A percentile compares a stretch with the other conserved stretches of the same genome.
Conservation (phyloP, 495 filamentous ascomycete species). For the Ramalina peruviana region DNA sequence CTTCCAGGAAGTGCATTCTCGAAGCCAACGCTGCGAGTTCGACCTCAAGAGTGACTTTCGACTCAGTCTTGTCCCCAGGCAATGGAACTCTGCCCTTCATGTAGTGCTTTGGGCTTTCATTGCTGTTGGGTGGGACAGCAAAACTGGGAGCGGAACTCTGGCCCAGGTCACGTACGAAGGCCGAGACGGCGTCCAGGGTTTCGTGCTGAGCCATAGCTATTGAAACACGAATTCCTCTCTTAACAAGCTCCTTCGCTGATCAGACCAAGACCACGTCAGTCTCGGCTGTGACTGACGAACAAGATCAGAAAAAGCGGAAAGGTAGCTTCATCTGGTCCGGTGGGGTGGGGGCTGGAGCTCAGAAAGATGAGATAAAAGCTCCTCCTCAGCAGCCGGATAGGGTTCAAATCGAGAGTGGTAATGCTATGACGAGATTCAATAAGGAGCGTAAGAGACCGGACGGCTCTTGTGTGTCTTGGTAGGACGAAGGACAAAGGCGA, state of each 20-base stretch:
- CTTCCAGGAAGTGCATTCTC: conserved; percentile 56
- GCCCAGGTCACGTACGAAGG: conserved; percentile 50
- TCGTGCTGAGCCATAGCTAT: conserved; percentile 32
- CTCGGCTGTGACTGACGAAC: too few species aligned
- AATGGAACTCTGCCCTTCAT: conserved; percentile 39
- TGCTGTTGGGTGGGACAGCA: conserved; percentile 26
- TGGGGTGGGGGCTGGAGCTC: too few species aligned
- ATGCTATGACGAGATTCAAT: too few species aligned
- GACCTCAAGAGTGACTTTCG: conserved; percentile 54
- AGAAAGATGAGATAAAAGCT: too few species aligned
- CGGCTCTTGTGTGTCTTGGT: neutral
- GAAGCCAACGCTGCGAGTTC: conserved; percentile 56
- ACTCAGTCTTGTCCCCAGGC: conserved; percentile 47
- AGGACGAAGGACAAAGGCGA: neutral
- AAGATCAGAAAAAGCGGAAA: too few species aligned
- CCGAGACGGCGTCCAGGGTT: conserved; percentile 46
- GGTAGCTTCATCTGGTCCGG: too few species aligned
- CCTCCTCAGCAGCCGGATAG: too few species aligned
- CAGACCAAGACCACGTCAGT: too few species aligned
- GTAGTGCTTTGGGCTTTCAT: conserved; percentile 19
- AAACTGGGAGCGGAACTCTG: conserved; percentile 30
- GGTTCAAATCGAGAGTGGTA: too few species aligned
- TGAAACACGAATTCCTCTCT: too few species aligned
- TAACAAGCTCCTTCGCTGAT: too few species aligned
- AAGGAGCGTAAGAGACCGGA: too few species aligned